Base-by-base conservation (phyloP, 345 rosid genomes). In the Combretum micranthum region DNA sequence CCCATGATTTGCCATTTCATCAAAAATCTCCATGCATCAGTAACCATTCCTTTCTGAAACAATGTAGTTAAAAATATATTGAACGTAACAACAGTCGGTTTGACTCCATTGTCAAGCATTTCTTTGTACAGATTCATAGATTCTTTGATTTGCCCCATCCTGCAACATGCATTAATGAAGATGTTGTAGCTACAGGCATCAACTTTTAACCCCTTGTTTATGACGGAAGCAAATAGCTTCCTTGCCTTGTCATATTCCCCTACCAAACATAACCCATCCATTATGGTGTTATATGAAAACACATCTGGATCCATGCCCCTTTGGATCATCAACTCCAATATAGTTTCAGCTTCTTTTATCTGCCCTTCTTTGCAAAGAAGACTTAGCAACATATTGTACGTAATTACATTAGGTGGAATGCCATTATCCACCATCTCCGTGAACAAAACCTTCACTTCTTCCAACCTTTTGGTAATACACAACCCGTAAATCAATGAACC, bases 381-480 rank as follows among this genome's bases (percentile, higher is more conserved):
- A 42, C 49, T 18, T 12, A 65, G 52, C 55, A 69, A 21, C 23
- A 55, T 18, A 64, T 60, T 64, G 42, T 19, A 68, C 13, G 67
- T 56, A 9, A 64, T 9, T 16, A 43, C 43, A 21, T 68, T 44
- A 20, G 72, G 69, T 15, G 3, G 32, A 26, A 72, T 42, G 17
- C 68, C 70, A 15, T 48, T 32, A 21, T 70, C 61, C 51, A 52
- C 25, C 72, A 72, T 60, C 56, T 64, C 75, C 7, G 51, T 22
- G 55, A 69, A 64, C 47, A 70, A 61, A 47, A 37, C 37, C 13
- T 48, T 62, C 23, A 59, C 74, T 42, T 59, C 59, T 39, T 64
- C 73, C 59, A 21, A 50, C 23, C 57, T 63, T 42, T 60, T 64
- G n/a, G 1, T n/a, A 42, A 8, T 26, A 55, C 72, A 77, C 20